Evolutionary conservation across 2,329 filamentous ascomycete genomes (phyloP).

Genomic region (Neocucurbitaria cava): DNA sequence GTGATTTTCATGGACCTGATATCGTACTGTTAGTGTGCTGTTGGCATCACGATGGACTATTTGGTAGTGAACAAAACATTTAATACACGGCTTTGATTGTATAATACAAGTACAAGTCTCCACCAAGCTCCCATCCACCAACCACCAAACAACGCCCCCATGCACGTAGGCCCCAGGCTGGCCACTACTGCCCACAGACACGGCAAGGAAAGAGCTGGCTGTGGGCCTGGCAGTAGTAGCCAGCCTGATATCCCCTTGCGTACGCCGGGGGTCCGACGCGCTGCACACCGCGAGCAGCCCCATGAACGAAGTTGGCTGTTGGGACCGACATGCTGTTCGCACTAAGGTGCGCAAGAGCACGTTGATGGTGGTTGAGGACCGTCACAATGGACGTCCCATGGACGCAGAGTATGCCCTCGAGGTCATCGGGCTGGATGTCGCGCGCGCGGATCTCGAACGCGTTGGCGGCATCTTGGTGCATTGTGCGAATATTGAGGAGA

Average conservation of each 20-base stretch:
- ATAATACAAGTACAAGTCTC: too few relatives aligned
- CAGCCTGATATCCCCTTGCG: not conserved
- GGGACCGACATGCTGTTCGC: not conserved
- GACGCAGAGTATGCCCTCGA: slow-evolving; percentile 26
- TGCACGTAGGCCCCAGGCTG: too few relatives aligned
- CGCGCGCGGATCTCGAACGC: slow-evolving; percentile 19
- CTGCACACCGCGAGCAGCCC: not conserved
- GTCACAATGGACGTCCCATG: slow-evolving; percentile 17
- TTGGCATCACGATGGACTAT: too few relatives aligned
- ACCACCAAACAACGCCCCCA: too few relatives aligned
- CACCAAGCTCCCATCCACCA: too few relatives aligned
- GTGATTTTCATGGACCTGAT: too few relatives aligned
- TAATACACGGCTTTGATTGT: too few relatives aligned
- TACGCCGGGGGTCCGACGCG: slow-evolving; percentile 5
- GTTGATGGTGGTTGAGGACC: slow-evolving; percentile 24
- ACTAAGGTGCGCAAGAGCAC: slow-evolving; percentile 13
- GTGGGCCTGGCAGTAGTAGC: slow-evolving; percentile 23
- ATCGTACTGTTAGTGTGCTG: too few relatives aligned
- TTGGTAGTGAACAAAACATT: too few relatives aligned
- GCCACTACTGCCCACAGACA: slow-evolving; percentile 8
- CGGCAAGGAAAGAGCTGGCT: slow-evolving; percentile 17
- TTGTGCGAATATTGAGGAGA: slow-evolving; percentile 23
- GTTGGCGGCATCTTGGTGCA: slow-evolving; percentile 27
- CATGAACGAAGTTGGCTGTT: not conserved
- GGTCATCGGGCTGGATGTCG: slow-evolving; percentile 24